Evolutionary conservation across 1,139 yeast genomes (phyloP).

Genomic region (Taphrina pruni): DNA sequence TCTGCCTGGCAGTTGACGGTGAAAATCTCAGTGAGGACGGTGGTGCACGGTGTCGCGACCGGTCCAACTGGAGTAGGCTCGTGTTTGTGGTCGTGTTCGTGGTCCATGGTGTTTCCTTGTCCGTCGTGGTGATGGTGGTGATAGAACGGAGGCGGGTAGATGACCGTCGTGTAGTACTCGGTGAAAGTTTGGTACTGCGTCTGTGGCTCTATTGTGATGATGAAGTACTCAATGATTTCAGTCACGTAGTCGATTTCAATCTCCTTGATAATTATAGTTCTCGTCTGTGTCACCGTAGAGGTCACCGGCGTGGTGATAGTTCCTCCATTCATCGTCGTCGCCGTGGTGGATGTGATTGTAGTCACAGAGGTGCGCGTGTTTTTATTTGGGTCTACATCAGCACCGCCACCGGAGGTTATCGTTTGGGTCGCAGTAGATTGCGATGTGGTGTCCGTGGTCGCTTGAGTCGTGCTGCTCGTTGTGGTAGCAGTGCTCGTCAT

Average conservation of each 20-base stretch:
- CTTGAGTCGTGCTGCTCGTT: neutral
- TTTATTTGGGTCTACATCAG: neutral
- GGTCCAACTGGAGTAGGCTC: neutral
- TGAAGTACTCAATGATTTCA: constrained; percentile 23
- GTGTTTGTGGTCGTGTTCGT: neutral
- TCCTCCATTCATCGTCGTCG: neutral
- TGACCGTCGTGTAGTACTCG: constrained; percentile 1
- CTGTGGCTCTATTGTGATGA: constrained; percentile 24
- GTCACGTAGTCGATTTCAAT: constrained; percentile 8
- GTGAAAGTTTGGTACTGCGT: constrained; percentile 23
- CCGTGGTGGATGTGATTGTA: neutral
- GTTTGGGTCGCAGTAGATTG: neutral
- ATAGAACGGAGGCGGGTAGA: constrained; percentile 2
- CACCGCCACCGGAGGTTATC: neutral
- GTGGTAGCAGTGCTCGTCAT: neutral
- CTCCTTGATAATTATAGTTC: constrained; percentile 3
- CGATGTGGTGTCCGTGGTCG: neutral
- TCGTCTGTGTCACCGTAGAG: constrained; percentile 19
- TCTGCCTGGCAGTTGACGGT: constrained; percentile 24
- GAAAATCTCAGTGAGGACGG: constrained; percentile 22
- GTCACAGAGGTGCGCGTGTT: neutral
- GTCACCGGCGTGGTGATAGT: constrained; percentile 13
- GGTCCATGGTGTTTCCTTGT: neutral
- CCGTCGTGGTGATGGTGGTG: neutral
- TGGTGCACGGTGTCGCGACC: constrained; percentile 8